These are phyloP conservation scores for Erodium maritimum DNA, from an alignment of 345 rosid genomes.

Conservation along the genomic window DNA sequence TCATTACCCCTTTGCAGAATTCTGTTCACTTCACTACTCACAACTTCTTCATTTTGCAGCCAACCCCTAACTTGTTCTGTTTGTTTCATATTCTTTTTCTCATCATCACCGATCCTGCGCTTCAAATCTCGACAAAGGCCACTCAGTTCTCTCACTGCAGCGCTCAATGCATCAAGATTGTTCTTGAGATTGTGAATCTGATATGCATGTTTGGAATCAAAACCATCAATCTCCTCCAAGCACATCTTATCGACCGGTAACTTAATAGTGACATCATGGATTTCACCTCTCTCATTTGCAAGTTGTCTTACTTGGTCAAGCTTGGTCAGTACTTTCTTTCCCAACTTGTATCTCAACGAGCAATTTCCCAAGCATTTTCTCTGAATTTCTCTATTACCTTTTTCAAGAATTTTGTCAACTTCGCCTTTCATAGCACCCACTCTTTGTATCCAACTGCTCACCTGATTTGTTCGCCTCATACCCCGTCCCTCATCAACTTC, in stretches of 20 bases:
- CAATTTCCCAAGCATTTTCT: constrained; percentile 13
- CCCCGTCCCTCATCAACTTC: background rate
- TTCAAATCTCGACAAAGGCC: background rate
- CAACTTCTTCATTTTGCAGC: constrained; percentile 2
- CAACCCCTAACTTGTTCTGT: constrained; percentile 2
- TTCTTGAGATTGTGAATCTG: background rate
- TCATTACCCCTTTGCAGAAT: constrained; percentile 3
- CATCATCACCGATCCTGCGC: background rate
- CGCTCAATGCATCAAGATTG: background rate
- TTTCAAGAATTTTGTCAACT: background rate
- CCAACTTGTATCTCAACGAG: constrained; percentile 14
- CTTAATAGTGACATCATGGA: background rate
- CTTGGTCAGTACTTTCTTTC: constrained; percentile 4
- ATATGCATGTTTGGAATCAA: background rate
- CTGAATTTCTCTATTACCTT: constrained; percentile 6
- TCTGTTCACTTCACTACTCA: background rate
- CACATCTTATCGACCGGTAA: background rate
- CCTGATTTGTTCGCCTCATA: background rate
- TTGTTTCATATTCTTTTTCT: background rate
- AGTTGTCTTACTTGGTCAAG: background rate
- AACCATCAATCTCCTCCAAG: background rate
- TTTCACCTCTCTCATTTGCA: background rate
- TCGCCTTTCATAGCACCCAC: background rate
- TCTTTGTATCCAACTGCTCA: background rate
- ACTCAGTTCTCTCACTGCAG: background rate